These are phyloP conservation scores for Pleurotus platypus DNA, from an alignment of 768 basidiomycete genomes.

Conservation along the genomic window DNA sequence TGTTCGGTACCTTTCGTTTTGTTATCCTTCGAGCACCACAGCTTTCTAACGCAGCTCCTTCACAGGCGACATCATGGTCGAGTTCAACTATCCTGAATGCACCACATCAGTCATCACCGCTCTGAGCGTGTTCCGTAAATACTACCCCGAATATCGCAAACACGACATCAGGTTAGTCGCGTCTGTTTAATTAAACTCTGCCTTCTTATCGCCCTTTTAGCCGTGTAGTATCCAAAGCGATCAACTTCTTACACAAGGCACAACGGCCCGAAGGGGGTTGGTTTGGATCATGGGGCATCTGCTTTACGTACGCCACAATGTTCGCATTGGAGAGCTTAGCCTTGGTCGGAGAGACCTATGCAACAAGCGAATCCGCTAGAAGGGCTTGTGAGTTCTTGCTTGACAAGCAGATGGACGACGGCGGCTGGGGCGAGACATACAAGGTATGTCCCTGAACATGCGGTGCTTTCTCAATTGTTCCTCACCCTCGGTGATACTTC, in stretches of 20 bases:
- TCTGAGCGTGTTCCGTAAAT: constrained; percentile 77
- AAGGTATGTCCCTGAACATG: constrained; percentile 51
- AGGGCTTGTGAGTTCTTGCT: constrained; percentile 85
- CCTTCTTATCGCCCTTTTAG: constrained; percentile 30
- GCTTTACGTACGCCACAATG: constrained; percentile 97
- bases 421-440: constrained; percentile 99
- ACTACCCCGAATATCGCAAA: constrained; percentile 75
- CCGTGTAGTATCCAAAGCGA: constrained; percentile 61
- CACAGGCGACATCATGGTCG: constrained; percentile 92
- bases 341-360: constrained; percentile 86
- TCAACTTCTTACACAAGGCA: constrained; percentile 73
- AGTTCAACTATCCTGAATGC: constrained; percentile 95
- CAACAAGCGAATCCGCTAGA: constrained; percentile 61
- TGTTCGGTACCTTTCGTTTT: constrained; percentile 65
- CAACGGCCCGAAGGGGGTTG: constrained; percentile 68
- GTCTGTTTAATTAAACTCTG: too few relatives aligned
- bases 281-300: constrained; percentile 97
- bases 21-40: not conserved
- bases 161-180: constrained; percentile 70
- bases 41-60: constrained; percentile 21
- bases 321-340: constrained; percentile 92
- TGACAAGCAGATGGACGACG: constrained; percentile 80
- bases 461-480: not conserved
- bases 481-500: not conserved
- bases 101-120: constrained; percentile 94